These are phyloP conservation scores for Colletotrichum echinochloae DNA, from an alignment of 2,329 filamentous ascomycete species.

Conservation along the genomic window DNA sequence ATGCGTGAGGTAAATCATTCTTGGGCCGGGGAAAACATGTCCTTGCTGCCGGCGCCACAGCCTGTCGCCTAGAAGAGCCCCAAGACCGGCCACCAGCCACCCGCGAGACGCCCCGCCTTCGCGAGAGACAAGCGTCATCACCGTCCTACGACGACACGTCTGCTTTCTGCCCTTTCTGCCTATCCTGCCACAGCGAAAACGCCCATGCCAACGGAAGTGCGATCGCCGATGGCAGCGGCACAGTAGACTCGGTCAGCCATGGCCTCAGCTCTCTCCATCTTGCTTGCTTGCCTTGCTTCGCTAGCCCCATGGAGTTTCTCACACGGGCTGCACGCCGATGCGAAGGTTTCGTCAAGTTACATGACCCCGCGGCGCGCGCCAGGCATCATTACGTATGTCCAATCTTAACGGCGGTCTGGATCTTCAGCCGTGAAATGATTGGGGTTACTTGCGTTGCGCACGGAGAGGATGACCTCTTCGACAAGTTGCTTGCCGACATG, in stretches of 20 bases:
- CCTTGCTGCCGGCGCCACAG: constrained; percentile 22
- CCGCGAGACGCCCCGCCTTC: background rate
- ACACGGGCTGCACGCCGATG: constrained; percentile 10
- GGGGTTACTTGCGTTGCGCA: background rate
- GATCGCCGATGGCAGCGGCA: constrained; percentile 4
- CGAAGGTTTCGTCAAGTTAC: constrained; percentile 23
- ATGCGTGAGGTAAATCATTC: background rate
- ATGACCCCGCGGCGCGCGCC: constrained; percentile 19
- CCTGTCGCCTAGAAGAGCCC: constrained; percentile 11
- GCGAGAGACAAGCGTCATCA: background rate
- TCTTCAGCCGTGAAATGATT: constrained; percentile 9
- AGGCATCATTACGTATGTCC: constrained; percentile 30
- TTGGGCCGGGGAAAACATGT: background rate
- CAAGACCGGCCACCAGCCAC: constrained; percentile 12
- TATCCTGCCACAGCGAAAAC: constrained; percentile 4
- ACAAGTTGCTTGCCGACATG: constrained; percentile 7
- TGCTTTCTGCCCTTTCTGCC: background rate
- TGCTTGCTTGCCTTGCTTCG: background rate
- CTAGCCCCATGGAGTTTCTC: background rate
- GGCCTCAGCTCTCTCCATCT: background rate
- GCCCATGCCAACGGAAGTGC: background rate
- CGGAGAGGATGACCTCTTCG: constrained; percentile 13
- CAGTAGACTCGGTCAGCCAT: background rate
- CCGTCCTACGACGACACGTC: background rate
- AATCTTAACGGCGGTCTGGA: constrained; percentile 33